Evolutionary conservation across 768 basidiomycete species (phyloP).

Genomic region (Hirschioporus abietinus): DNA sequence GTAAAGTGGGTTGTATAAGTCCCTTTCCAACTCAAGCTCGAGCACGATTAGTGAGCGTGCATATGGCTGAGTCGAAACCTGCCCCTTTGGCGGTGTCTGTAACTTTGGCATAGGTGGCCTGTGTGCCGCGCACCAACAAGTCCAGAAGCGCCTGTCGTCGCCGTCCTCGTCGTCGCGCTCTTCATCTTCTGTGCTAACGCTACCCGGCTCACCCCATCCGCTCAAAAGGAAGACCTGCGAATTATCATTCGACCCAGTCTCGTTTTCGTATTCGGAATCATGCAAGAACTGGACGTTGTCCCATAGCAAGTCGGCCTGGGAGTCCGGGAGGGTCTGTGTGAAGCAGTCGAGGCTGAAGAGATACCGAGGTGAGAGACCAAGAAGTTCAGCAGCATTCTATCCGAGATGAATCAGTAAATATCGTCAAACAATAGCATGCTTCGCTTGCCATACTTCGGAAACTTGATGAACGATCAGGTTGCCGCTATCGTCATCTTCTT

Average conservation of each 20-base stretch:
- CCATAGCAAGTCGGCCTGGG: slow-evolving; percentile 61
- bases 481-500: slow-evolving; percentile 49
- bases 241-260: slow-evolving; percentile 34
- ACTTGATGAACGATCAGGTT: slow-evolving; percentile 65
- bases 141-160: slow-evolving; percentile 45
- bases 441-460: slow-evolving; percentile 53
- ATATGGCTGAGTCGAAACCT: neutral
- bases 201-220: slow-evolving; percentile 67
- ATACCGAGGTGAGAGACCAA: slow-evolving; percentile 65
- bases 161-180: slow-evolving; percentile 19
- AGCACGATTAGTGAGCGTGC: slow-evolving; percentile 49
- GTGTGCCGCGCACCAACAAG: slow-evolving; percentile 67
- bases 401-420: slow-evolving; percentile 1
- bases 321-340: slow-evolving; percentile 59
- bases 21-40: slow-evolving; percentile 77
- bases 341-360: slow-evolving; percentile 73
- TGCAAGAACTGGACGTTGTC: slow-evolving; percentile 69
- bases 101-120: slow-evolving; percentile 32
- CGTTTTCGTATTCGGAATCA: slow-evolving; percentile 37
- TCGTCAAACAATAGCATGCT: neutral
- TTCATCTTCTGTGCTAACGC: slow-evolving; percentile 26
- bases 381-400: slow-evolving; percentile 69
- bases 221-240: slow-evolving; percentile 66
- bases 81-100: slow-evolving; percentile 10
- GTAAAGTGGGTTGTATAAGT: slow-evolving; percentile 65